A percentile compares a stretch with the other conserved stretches of the same genome.
These are phyloP conservation scores for Metschnikowia vanudenii DNA, from an alignment of 805 yeast species.

Conservation along the genomic window DNA sequence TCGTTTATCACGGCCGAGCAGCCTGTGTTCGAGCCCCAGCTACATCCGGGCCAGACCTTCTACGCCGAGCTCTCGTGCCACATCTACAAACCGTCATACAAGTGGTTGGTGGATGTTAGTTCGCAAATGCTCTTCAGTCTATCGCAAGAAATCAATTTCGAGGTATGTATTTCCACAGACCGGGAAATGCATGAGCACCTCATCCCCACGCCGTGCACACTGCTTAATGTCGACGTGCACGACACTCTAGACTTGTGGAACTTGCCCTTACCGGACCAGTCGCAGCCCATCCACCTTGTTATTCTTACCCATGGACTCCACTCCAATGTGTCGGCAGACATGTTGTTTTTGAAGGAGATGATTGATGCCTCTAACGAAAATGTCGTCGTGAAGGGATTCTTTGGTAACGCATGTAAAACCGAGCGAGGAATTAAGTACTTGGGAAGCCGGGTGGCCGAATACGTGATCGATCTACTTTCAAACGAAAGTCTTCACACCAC, in stretches of 20 bases:
- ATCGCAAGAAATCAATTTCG: slow-evolving; percentile 66
- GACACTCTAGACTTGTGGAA: slow-evolving; percentile 78
- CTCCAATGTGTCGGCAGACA: slow-evolving; percentile 85
- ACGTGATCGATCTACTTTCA: slow-evolving; percentile 55
- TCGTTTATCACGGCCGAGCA: slow-evolving; percentile 74
- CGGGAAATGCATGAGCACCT: slow-evolving; percentile 25
- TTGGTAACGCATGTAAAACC: slow-evolving; percentile 83
- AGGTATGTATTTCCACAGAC: slow-evolving; percentile 44
- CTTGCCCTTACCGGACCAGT: slow-evolving; percentile 47
- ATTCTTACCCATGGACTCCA: slow-evolving; percentile 89
- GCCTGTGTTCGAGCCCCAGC: slow-evolving; percentile 70
- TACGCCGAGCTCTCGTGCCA: slow-evolving; percentile 62
- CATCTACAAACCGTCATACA: slow-evolving; percentile 54
- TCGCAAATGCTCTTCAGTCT: slow-evolving; percentile 77
- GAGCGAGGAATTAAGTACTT: slow-evolving; percentile 83
- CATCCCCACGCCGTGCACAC: slow-evolving; percentile 24
- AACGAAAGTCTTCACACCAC: slow-evolving; percentile 43
- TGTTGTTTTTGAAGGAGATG: slow-evolving; percentile 81
- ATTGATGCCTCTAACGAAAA: slow-evolving; percentile 65
- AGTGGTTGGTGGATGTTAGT: slow-evolving; percentile 78
- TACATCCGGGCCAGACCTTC: slow-evolving; percentile 66
- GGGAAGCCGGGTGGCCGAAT: slow-evolving; percentile 80
- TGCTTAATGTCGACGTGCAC: slow-evolving; percentile 48
- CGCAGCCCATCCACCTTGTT: slow-evolving; percentile 74
- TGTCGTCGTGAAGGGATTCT: slow-evolving; percentile 76